Percentiles rank a stretch among this genome's conserved stretches.
phyloP scores from a whole-genome alignment of 2,329 filamentous ascomycete species.

The Microcyclospora pomicola region DNA sequence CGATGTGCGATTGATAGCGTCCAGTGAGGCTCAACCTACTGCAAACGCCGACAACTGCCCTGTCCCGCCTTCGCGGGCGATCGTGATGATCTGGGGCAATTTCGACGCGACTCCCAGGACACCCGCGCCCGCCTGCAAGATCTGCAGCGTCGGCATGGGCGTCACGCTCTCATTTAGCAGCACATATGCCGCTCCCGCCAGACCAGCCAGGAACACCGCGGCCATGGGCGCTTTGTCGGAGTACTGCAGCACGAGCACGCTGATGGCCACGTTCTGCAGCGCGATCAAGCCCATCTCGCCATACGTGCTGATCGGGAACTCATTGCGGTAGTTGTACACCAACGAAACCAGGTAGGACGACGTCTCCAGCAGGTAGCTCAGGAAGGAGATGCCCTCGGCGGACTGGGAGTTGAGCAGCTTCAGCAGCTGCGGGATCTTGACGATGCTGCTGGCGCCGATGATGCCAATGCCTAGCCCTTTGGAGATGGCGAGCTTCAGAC shows the following conservation, averaged over 20 bases:
- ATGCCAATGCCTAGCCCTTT: slow-evolving; percentile 91
- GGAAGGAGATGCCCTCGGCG: slow-evolving; percentile 71
- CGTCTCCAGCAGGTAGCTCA: slow-evolving; percentile 87
- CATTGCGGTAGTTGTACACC: slow-evolving; percentile 81
- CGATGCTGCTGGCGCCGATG: slow-evolving; percentile 74
- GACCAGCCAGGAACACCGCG: slow-evolving; percentile 61
- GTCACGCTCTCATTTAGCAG: slow-evolving; percentile 56
- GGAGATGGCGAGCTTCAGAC: slow-evolving; percentile 78
- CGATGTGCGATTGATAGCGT: background rate
- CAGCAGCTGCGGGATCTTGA: slow-evolving; percentile 94
- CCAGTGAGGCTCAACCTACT: slow-evolving; percentile 40
- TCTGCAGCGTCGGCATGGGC: slow-evolving; percentile 51
- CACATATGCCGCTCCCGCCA: slow-evolving; percentile 55
- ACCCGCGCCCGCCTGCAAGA: slow-evolving; percentile 74
- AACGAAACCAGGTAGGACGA: slow-evolving; percentile 75
- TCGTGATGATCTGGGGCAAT: slow-evolving; percentile 79
- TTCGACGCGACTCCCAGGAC: slow-evolving; percentile 78
- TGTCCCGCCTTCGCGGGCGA: slow-evolving; percentile 73
- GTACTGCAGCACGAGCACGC: slow-evolving; percentile 73
- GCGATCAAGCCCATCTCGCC: slow-evolving; percentile 90
- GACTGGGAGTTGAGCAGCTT: slow-evolving; percentile 76
- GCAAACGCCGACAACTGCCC: slow-evolving; percentile 95
- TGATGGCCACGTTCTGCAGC: slow-evolving; percentile 82
- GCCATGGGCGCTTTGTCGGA: slow-evolving; percentile 54
- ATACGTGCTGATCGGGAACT: slow-evolving; percentile 91